These are phyloP conservation scores for Gleditsia sinensis DNA, from an alignment of 306 rosid genomes.

Conservation along the genomic window DNA sequence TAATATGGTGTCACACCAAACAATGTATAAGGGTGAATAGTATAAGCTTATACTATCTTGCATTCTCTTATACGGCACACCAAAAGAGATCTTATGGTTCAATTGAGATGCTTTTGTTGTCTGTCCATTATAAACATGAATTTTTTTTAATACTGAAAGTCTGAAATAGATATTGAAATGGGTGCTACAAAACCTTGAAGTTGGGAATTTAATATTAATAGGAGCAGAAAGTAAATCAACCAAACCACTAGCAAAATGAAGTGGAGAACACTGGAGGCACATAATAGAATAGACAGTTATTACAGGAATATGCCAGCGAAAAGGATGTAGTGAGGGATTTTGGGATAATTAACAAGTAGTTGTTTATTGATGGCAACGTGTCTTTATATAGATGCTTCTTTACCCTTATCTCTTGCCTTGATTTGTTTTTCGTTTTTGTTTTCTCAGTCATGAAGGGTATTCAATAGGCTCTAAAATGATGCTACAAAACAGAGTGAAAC, in stretches of 20 bases:
- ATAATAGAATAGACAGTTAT: background rate
- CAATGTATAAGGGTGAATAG: too few species aligned
- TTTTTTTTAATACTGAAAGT: background rate
- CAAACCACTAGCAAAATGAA: slow-evolving; percentile 5
- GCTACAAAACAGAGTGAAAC: background rate
- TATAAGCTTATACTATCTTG: too few species aligned
- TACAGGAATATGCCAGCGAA: background rate
- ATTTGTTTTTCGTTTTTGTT: background rate
- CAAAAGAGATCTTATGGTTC: too few species aligned
- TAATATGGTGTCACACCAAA: too few species aligned
- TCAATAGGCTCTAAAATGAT: background rate
- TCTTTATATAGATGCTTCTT: background rate
- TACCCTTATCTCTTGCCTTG: background rate
- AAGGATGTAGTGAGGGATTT: background rate
- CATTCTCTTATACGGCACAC: too few species aligned
- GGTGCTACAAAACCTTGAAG: slow-evolving; percentile 14
- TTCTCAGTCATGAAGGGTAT: background rate
- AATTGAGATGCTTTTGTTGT: slow-evolving; percentile 28
- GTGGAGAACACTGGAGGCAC: background rate
- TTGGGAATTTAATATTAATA: slow-evolving; percentile 21
- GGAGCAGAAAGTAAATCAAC: background rate
- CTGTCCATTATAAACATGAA: background rate
- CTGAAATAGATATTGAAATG: slow-evolving; percentile 11
- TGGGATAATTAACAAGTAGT: background rate
- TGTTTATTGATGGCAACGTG: background rate